Conservation (phyloP, 2,329 filamentous ascomycete species). For the Cryoendolithus antarcticus region DNA sequence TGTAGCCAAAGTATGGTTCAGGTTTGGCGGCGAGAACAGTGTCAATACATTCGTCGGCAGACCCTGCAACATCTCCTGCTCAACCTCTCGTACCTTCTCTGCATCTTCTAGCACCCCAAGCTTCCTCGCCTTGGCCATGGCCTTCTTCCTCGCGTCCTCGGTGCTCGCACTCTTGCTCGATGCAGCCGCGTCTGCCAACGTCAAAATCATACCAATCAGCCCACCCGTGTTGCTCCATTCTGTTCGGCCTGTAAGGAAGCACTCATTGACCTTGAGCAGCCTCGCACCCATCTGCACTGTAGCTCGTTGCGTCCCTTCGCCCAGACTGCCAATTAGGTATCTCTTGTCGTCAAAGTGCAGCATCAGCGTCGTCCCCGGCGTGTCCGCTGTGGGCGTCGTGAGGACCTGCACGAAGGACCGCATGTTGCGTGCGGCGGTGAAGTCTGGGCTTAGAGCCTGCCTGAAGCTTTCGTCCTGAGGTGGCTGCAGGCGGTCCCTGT, state of each 20-base stretch:
- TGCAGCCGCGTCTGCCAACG: conserved; percentile 56
- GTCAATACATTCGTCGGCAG: conserved; percentile 30
- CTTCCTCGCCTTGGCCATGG: conserved; percentile 21
- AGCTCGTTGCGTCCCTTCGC: conserved; percentile 75
- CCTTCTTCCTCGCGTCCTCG: conserved; percentile 28
- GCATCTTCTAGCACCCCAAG: conserved; percentile 12
- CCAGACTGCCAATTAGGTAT: conserved; percentile 73
- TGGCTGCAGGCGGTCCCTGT: too few species aligned
- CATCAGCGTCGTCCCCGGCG: conserved; percentile 62
- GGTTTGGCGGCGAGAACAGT: conserved; percentile 71
- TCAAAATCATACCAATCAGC: conserved; percentile 72
- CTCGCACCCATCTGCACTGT: conserved; percentile 55
- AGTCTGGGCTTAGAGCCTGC: background rate
- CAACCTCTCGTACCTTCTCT: conserved; percentile 15
- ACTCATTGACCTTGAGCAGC: conserved; percentile 54
- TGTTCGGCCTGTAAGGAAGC: conserved; percentile 71
- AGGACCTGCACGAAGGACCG: conserved; percentile 61
- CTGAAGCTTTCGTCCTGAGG: too few species aligned
- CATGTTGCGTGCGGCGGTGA: conserved; percentile 40
- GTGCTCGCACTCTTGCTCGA: conserved; percentile 31
- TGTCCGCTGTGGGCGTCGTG: conserved; percentile 77
- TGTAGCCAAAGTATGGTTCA: conserved; percentile 68
- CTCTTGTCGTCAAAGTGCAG: conserved; percentile 70
- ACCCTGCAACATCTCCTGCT: conserved; percentile 16
- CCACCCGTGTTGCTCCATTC: conserved; percentile 71